phyloP scores from a whole-genome alignment of 805 yeast species.

The Saccharomycopsis olivae region DNA sequence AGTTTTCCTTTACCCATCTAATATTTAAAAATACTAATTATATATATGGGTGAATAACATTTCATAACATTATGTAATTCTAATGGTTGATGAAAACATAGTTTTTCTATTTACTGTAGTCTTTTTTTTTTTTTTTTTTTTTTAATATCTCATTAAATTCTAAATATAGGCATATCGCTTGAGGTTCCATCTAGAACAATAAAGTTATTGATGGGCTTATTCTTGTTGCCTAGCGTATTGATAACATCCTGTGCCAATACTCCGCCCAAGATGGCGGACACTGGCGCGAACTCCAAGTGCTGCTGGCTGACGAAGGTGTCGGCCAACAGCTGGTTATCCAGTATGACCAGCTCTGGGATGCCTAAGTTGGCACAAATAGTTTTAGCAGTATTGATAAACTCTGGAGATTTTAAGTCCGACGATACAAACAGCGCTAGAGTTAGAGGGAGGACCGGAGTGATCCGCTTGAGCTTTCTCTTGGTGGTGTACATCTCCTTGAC shows the following conservation, averaged over 20 bases:
- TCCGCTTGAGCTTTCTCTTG: slow-evolving; percentile 33
- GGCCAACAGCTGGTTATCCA: slow-evolving; percentile 31
- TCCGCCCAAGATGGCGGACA: slow-evolving; percentile 84
- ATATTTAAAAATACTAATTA: slow-evolving; percentile 60
- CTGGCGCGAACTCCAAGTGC: slow-evolving; percentile 64
- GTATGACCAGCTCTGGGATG: slow-evolving; percentile 35
- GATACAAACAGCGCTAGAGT: slow-evolving; percentile 37
- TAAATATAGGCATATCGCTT: slow-evolving; percentile 60
- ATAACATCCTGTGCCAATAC: slow-evolving; percentile 83
- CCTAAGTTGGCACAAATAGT: slow-evolving; percentile 30
- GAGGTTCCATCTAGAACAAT: slow-evolving; percentile 63
- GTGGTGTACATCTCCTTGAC: slow-evolving; percentile 19
- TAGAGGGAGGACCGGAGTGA: slow-evolving; percentile 49
- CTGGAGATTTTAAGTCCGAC: background rate
- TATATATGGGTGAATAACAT: too few species aligned
- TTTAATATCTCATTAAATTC: slow-evolving; percentile 1
- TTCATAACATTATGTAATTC: too few species aligned
- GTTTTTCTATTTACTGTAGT: too few species aligned
- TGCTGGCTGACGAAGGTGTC: slow-evolving; percentile 35
- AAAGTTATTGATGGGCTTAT: slow-evolving; percentile 74
- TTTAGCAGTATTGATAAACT: slow-evolving; percentile 22
- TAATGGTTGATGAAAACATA: too few species aligned
- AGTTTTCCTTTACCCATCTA: slow-evolving; percentile 99
- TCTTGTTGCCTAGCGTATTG: slow-evolving; percentile 65
- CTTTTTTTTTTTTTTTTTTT: background rate